phyloP scores from a whole-genome alignment of 768 basidiomycete species.

The Calocybe indica region DNA sequence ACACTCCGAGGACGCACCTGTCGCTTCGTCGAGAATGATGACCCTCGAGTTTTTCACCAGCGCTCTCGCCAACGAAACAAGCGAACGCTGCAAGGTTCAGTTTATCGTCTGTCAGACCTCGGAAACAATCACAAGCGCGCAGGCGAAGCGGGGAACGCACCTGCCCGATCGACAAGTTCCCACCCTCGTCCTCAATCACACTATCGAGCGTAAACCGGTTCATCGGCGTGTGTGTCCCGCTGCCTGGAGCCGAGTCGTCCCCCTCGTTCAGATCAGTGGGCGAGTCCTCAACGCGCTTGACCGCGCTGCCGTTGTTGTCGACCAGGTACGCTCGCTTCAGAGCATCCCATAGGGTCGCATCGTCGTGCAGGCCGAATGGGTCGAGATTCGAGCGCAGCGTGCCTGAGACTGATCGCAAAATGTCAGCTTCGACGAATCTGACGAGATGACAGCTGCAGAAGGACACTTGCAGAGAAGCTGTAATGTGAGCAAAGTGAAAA shows the following conservation, averaged over 20 bases:
- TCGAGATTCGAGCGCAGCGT: slow-evolving; percentile 85
- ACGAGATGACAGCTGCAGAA: neutral
- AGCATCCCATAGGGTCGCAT: slow-evolving; percentile 83
- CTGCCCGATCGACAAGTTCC: slow-evolving; percentile 75
- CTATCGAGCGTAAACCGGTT: slow-evolving; percentile 80
- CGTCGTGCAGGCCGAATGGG: slow-evolving; percentile 78
- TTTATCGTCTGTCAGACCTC: neutral
- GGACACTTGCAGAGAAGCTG: slow-evolving; percentile 40
- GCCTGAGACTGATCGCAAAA: slow-evolving; percentile 51
- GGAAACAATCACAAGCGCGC: slow-evolving; percentile 5
- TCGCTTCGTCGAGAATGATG: slow-evolving; percentile 88
- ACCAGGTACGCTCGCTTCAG: slow-evolving; percentile 80
- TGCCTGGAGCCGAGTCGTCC: slow-evolving; percentile 11
- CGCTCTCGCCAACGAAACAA: slow-evolving; percentile 86
- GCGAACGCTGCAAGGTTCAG: slow-evolving; percentile 48
- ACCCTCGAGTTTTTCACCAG: slow-evolving; percentile 82
- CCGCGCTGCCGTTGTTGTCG: slow-evolving; percentile 27
- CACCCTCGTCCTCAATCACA: slow-evolving; percentile 80
- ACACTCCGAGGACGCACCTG: slow-evolving; percentile 33
- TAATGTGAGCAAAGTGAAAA: neutral
- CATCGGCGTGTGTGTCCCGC: slow-evolving; percentile 38
- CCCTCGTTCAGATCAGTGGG: slow-evolving; percentile 18
- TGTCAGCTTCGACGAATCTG: slow-evolving; percentile 2
- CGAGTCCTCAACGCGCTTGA: too few relatives aligned
- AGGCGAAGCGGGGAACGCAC: slow-evolving; percentile 15